Evolutionary conservation across 495 filamentous ascomycete species (phyloP).

Genomic region (Xylaria intraflava): DNA sequence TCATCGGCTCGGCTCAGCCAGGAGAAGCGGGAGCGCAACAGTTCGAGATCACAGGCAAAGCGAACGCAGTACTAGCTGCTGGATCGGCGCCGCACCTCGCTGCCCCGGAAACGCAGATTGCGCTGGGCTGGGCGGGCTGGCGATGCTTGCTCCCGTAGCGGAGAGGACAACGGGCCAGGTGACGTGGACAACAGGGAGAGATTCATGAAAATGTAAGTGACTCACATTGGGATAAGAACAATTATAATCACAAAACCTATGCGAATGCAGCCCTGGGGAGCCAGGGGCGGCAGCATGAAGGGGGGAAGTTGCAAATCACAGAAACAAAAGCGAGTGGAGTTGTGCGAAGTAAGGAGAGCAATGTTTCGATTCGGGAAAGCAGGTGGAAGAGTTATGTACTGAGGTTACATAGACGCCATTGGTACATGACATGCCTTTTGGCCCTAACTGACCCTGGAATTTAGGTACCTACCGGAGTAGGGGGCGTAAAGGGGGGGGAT

Average conservation of each 20-base stretch:
- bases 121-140: background rate
- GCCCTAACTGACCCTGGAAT: background rate
- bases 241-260: constrained; percentile 27
- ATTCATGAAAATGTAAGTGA: background rate
- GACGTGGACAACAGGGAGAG: background rate
- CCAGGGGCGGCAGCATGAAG: constrained; percentile 31
- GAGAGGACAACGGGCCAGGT: background rate
- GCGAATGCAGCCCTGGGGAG: constrained; percentile 34
- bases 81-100: background rate
- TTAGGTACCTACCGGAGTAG: background rate
- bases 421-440: too few relatives aligned
- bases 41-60: background rate
- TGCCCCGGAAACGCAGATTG: constrained; percentile 1
- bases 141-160: background rate
- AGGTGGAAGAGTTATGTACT: constrained; percentile 23
- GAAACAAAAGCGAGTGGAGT: constrained; percentile 33
- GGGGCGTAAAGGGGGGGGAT: too few relatives aligned
- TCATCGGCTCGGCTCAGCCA: background rate
- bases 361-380: constrained; percentile 28
- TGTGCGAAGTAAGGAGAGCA: constrained; percentile 30
- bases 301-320: constrained; percentile 13
- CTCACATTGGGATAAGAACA: constrained; percentile 30
- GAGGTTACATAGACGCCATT: too few relatives aligned
- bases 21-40: background rate
- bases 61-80: background rate